Base-by-base conservation (phyloP, 164 flowering plant genomes). In the Magnolia kwangsiensis region DNA sequence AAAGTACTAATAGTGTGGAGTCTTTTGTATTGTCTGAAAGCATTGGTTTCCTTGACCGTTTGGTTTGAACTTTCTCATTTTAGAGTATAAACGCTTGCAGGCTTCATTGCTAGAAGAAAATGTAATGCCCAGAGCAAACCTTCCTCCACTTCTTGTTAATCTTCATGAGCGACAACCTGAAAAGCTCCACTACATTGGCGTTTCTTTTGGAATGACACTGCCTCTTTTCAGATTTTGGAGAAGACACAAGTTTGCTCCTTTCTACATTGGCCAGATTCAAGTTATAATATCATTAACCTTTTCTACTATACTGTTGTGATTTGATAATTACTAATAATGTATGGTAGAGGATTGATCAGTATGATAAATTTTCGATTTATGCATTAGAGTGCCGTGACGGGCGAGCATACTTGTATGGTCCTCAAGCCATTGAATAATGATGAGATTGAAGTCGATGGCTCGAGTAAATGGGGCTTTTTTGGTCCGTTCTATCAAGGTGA, bases 381-480 rank as follows among this genome's bases (percentile, higher is more conserved):
- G 76, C 3, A 73, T 69, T 86, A 96, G 99, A 93, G 78, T 86
- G 55, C 87, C 77, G 91, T 96, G 37, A 96, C 99, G 69, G 99
- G 99, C 71, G 99, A 96, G 78, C 94, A 94, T 73, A 85, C 98
- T 18, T 96, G 98, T 82, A 96, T 96, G 99, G 84, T 91, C 24
- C 74, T 96, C 68, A 96, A 85, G 83, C 90, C 98, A 72, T 82
- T 96, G 80, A 84, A 88, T 58, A 91, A 78, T 83, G 98, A 90
- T 81, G 96, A 92, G 6, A 79, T 94, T 73, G 95, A 90, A 85
- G 81, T 79, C 69, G 81, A 75, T 84, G 90, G 76, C 73, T 83
- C 89, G 1, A 89, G 87, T 78, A 76, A 83, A 23, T 86, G 85
- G 92, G 98, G 94, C 31, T 92, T 90, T 78, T 83, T 92, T 74